Percentiles rank a stretch among this genome's conserved stretches.
Evolutionary conservation across 1,284 basidiomycete species (phyloP).

Genomic region (Pascua guehoae): DNA sequence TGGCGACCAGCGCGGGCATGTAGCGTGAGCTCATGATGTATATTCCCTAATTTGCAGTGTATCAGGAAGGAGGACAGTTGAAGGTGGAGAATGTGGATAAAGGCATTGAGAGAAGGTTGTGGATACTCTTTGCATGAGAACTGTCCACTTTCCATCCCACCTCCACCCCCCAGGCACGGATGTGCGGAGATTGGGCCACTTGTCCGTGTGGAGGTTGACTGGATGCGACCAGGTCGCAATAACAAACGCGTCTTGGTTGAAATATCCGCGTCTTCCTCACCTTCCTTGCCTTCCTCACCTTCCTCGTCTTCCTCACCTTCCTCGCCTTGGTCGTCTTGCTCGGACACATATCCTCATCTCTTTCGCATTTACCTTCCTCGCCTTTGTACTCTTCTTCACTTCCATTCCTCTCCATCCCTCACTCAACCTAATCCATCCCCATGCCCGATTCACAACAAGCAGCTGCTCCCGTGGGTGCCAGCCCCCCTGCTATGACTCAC

Average conservation of each 20-base stretch:
- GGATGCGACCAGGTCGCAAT: neutral
- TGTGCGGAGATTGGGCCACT: no score
- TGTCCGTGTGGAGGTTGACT: neutral
- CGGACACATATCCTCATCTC: no score
- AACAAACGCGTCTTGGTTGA: neutral
- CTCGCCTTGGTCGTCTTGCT: no score
- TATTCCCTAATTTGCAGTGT: neutral
- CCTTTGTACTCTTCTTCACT: neutral
- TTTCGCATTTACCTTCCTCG: neutral
- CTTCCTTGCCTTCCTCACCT: no score
- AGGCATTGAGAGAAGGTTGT: no score
- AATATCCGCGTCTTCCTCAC: no score
- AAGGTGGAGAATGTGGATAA: neutral
- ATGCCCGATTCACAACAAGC: neutral
- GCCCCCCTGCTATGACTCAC: conserved; percentile 4
- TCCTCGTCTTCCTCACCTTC: no score
- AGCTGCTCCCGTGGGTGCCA: neutral
- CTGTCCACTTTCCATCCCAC: no score
- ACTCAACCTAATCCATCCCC: neutral
- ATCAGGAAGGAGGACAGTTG: neutral
- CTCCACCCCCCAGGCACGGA: neutral
- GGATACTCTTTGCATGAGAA: no score
- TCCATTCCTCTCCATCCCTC: neutral
- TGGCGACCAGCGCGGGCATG: conserved; percentile 26
- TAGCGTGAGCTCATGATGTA: conserved; percentile 21